phyloP scores from a whole-genome alignment of 148 eudicot species.

The Rhododendron henanense region DNA sequence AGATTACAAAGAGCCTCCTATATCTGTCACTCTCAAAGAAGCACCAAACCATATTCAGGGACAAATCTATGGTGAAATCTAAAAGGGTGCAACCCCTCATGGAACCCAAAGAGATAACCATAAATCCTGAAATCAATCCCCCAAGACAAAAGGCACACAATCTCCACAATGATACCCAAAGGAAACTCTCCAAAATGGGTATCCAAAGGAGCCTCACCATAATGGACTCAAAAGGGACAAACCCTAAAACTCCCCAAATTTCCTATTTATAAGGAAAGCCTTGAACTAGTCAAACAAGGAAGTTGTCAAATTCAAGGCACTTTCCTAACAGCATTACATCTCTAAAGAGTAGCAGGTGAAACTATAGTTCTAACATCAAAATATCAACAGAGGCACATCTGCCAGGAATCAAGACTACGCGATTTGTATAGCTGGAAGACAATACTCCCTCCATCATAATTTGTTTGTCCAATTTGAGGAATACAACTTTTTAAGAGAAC shows the following conservation, averaged over 20 bases:
- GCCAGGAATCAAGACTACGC: background rate
- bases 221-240: background rate
- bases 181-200: background rate
- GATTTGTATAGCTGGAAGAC: background rate
- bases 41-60: background rate
- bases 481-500: background rate
- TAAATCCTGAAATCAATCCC: background rate
- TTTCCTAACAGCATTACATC: background rate
- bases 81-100: background rate
- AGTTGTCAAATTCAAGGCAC: background rate
- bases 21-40: background rate
- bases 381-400: background rate
- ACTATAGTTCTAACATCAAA: background rate
- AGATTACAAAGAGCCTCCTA: background rate
- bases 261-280: background rate
- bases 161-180: background rate
- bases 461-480: background rate
- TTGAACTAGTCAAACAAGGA: background rate
- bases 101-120: background rate
- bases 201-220: background rate
- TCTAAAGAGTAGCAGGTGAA: background rate
- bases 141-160: background rate
- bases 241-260: background rate
- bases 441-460: background rate
- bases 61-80: background rate